Conservation (phyloP, 495 filamentous ascomycete genomes). For the Xylaria scruposa region DNA sequence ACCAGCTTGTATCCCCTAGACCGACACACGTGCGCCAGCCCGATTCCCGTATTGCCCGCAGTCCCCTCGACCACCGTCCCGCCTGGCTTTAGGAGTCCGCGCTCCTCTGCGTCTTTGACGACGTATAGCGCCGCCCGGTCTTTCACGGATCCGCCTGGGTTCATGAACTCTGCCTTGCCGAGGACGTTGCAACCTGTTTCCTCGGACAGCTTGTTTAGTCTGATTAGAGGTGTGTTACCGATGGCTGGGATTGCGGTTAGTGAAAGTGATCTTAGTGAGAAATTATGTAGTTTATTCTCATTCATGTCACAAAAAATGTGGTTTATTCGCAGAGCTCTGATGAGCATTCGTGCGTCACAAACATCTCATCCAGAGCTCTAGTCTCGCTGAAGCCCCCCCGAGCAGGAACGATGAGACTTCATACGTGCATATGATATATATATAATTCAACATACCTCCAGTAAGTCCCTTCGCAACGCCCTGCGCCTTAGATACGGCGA, state of each 20-base stretch:
- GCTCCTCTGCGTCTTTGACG: slow-evolving; percentile 90
- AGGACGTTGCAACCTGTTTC: slow-evolving; percentile 94
- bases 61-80: slow-evolving; percentile 97
- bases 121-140: slow-evolving; percentile 96
- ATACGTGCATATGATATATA: background rate
- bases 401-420: background rate
- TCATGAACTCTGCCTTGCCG: slow-evolving; percentile 98
- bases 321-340: background rate
- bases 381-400: too few relatives aligned
- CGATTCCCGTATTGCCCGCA: slow-evolving; percentile 97
- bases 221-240: slow-evolving; percentile 95
- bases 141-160: slow-evolving; percentile 95
- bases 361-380: background rate
- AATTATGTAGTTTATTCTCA: background rate
- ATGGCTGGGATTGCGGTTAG: slow-evolving; percentile 67
- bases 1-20: slow-evolving; percentile 92
- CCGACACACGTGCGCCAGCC: slow-evolving; percentile 94
- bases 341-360: background rate
- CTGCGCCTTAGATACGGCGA: slow-evolving; percentile 78
- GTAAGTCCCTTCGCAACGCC: slow-evolving; percentile 82
- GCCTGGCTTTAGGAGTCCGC: slow-evolving; percentile 78
- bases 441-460: slow-evolving; percentile 66
- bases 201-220: slow-evolving; percentile 83
- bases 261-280: too few relatives aligned
- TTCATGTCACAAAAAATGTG: background rate